These are phyloP conservation scores for Raddia distichophylla DNA, from an alignment of 176 grass and related monocot genomes.

Conservation along the genomic window DNA sequence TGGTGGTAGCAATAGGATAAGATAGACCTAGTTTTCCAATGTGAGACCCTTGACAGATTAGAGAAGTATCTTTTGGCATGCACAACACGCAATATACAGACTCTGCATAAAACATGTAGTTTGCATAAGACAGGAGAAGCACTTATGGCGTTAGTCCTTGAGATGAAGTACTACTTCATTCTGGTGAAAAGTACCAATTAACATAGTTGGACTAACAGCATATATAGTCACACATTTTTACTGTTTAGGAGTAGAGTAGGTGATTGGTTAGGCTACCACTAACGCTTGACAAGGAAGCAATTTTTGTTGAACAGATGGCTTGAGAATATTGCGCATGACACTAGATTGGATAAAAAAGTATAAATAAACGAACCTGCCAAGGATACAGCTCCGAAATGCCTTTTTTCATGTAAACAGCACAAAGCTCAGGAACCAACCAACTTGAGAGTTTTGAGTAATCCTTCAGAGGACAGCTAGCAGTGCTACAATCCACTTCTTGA, in stretches of 20 bases:
- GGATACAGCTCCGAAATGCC: slow-evolving; percentile 83
- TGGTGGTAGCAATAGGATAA: background rate
- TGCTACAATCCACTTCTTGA: slow-evolving; percentile 50
- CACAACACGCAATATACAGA: background rate
- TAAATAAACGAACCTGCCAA: slow-evolving; percentile 77
- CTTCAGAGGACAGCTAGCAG: slow-evolving; percentile 66
- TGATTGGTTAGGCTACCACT: background rate
- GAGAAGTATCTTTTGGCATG: slow-evolving; percentile 11
- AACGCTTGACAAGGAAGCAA: slow-evolving; percentile 23
- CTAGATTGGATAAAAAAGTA: slow-evolving; percentile 15
- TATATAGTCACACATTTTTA: slow-evolving; percentile 14
- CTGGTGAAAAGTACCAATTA: background rate
- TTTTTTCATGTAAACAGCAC: slow-evolving; percentile 83
- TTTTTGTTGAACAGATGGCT: background rate
- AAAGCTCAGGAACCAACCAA: slow-evolving; percentile 85
- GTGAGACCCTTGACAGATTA: background rate
- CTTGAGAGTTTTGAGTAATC: slow-evolving; percentile 67
- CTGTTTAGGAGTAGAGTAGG: slow-evolving; percentile 12
- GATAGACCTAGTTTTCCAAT: slow-evolving; percentile 4
- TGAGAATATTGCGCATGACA: slow-evolving; percentile 14
- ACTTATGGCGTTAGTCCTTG: slow-evolving; percentile 1
- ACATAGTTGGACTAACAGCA: slow-evolving; percentile 12
- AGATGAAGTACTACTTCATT: background rate
- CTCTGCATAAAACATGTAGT: slow-evolving; percentile 17
- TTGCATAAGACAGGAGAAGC: slow-evolving; percentile 4